Evolutionary conservation across 75 land plant genomes (phyloP), one percentile per base, ranked within the genome.

Genomic region (Pinus tabuliformis): DNA sequence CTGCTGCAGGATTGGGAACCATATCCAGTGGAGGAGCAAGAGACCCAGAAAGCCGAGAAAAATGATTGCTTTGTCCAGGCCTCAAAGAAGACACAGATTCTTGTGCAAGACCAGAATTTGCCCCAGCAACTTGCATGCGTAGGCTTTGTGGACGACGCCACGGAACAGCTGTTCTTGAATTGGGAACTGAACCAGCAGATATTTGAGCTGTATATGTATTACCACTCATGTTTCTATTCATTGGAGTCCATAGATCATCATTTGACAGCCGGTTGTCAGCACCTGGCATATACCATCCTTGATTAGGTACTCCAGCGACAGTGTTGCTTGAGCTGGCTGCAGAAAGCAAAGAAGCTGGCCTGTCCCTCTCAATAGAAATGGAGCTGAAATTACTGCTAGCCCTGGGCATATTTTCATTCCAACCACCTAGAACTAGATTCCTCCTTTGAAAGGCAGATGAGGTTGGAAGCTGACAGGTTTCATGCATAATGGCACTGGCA

Each of bases 341-440:
- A 5, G 12, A 6, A 42, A 42, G 71, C 21, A 68, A 68, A 68
- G 70, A 66, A 63, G 68, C 16, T 42, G 22, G 14, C 24, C 49
- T 68, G 37, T 42, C 71, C 49, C 71, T 37, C 42, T 45, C 71
- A 68, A 7, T 2, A 39, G 49, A 20, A 39, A 30, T 39, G 49
- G n/a, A 68, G 21, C 49, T 68, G 42, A 68, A 68, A 42, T 68
- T 52, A 68, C 24, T 68, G n/a, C 52, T 45, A 68, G 20, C 9
- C 42, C 49, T 39, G 14, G 71, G 45, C 22, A 68, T 68, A 68
- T 68, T 68, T 68, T 68, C 71, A 42, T 68, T 68, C 22, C 52
- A 11, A 7, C 20, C 52, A 42, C n/a, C n/a, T 1, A 8, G 70
- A 66, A 37, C 70, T 7, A 68, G 6, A 45, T 18, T 64, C 36